These are phyloP conservation scores for Lactifluus subvellereus DNA, from an alignment of 768 basidiomycete species.

Conservation along the genomic window DNA sequence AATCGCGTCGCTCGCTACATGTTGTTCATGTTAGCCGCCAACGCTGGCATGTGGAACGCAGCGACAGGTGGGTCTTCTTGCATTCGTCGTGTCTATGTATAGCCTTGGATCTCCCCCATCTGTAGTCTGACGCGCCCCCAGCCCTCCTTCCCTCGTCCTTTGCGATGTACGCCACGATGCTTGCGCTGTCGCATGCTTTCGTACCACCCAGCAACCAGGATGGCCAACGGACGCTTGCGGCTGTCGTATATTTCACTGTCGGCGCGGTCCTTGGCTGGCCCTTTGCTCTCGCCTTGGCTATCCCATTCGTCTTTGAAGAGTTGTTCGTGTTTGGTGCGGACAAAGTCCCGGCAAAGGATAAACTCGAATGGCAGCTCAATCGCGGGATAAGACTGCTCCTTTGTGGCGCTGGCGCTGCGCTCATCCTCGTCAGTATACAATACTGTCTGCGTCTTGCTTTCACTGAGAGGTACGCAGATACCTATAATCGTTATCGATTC, in stretches of 20 bases:
- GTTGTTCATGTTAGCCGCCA: slow-evolving; percentile 78
- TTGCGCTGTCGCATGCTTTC: slow-evolving; percentile 70
- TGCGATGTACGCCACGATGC: slow-evolving; percentile 81
- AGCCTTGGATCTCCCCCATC: background rate
- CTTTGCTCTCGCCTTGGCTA: slow-evolving; percentile 78
- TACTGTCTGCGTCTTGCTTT: background rate
- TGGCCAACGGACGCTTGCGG: slow-evolving; percentile 51
- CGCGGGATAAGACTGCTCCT: slow-evolving; percentile 55
- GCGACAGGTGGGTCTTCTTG: slow-evolving; percentile 53
- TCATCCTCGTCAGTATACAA: slow-evolving; percentile 53
- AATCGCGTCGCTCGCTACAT: slow-evolving; percentile 90
- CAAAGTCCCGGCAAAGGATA: slow-evolving; percentile 42
- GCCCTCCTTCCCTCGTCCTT: slow-evolving; percentile 95
- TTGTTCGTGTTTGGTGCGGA: slow-evolving; percentile 74
- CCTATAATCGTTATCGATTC: slow-evolving; percentile 83
- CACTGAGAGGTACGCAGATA: slow-evolving; percentile 44
- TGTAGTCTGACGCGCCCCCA: slow-evolving; percentile 31
- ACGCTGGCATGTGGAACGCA: slow-evolving; percentile 94
- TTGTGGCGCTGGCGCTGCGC: slow-evolving; percentile 48
- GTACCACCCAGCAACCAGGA: slow-evolving; percentile 51
- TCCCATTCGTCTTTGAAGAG: slow-evolving; percentile 91
- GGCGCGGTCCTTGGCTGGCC: slow-evolving; percentile 96
- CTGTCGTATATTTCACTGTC: slow-evolving; percentile 66
- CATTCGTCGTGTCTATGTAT: background rate
- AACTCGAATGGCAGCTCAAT: slow-evolving; percentile 48